phyloP scores from a whole-genome alignment of 192 early-diverging fungal genomes.

The Tieghemiomyces parasiticus region DNA sequence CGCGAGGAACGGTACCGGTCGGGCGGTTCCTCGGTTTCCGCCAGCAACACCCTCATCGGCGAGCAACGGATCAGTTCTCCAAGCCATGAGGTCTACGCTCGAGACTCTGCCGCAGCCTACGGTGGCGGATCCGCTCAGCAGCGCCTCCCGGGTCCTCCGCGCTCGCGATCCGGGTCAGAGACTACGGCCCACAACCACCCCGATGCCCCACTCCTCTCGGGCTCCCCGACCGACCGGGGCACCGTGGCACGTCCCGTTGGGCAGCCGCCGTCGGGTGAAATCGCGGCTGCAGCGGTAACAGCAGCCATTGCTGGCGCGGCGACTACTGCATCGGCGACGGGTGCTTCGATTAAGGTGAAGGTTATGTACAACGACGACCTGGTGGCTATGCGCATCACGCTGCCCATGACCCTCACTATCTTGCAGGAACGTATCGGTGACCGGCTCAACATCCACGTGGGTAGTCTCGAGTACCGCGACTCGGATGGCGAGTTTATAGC shows the following conservation, averaged over 20 bases:
- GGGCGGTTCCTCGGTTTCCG: not conserved
- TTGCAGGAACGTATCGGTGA: conserved; percentile 44
- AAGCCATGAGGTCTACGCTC: not conserved
- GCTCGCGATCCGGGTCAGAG: not conserved
- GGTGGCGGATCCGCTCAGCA: too few species aligned
- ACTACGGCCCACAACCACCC: not conserved
- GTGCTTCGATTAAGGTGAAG: conserved; percentile 45
- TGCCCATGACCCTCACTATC: conserved; percentile 32
- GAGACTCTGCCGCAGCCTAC: too few species aligned
- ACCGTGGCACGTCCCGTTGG: not conserved
- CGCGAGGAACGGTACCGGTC: not conserved
- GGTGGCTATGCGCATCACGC: conserved; percentile 52
- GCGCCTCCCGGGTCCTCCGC: too few species aligned
- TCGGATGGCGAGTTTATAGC: not conserved
- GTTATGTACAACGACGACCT: conserved; percentile 52
- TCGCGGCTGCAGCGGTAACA: not conserved
- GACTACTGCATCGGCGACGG: not conserved
- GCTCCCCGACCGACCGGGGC: not conserved
- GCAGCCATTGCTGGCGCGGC: not conserved
- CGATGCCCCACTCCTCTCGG: not conserved
- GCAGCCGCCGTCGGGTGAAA: not conserved
- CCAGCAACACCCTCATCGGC: not conserved
- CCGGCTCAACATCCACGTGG: conserved; percentile 23
- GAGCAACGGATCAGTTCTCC: not conserved
- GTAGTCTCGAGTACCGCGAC: not conserved